Percentiles rank a stretch among this genome's conserved stretches.
Conservation (phyloP, 192 early-diverging fungal genomes). For the Gaertneriomyces sp. region DNA sequence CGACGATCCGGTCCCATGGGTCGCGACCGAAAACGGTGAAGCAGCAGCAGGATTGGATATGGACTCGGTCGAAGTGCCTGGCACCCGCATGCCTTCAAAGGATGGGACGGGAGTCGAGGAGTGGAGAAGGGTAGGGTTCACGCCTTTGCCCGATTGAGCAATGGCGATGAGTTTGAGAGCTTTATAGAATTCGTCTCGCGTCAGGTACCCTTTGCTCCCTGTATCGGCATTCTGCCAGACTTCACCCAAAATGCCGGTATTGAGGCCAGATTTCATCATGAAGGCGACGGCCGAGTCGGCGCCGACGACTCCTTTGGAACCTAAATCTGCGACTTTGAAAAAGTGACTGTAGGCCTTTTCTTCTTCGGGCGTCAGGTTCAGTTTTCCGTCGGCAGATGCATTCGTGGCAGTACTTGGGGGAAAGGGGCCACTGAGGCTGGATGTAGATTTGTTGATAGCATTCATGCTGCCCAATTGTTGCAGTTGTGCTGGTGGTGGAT, state of each 20-base stretch:
- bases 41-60: neutral
- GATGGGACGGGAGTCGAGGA: conserved; percentile 19
- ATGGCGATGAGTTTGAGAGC: conserved; percentile 88
- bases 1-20: conserved; percentile 1
- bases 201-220: conserved; percentile 72
- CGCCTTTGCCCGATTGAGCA: conserved; percentile 68
- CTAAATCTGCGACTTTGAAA: conserved; percentile 33
- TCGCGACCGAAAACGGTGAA: conserved; percentile 1
- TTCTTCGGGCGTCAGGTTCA: conserved; percentile 28
- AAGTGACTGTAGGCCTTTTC: conserved; percentile 26
- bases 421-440: neutral
- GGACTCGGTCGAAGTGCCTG: conserved; percentile 12
- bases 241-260: conserved; percentile 38
- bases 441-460: neutral
- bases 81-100: conserved; percentile 23
- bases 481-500: neutral
- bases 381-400: conserved; percentile 7
- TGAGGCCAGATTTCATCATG: conserved; percentile 40
- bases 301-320: conserved; percentile 20
- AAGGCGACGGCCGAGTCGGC: conserved; percentile 38
- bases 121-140: conserved; percentile 49
- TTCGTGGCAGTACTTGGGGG: neutral
- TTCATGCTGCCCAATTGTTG: neutral
- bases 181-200: conserved; percentile 66
- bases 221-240: conserved; percentile 85